Evolutionary conservation across 202 grass and related monocot genomes (phyloP).

Genomic region (Miscanthus sacchariflorus): DNA sequence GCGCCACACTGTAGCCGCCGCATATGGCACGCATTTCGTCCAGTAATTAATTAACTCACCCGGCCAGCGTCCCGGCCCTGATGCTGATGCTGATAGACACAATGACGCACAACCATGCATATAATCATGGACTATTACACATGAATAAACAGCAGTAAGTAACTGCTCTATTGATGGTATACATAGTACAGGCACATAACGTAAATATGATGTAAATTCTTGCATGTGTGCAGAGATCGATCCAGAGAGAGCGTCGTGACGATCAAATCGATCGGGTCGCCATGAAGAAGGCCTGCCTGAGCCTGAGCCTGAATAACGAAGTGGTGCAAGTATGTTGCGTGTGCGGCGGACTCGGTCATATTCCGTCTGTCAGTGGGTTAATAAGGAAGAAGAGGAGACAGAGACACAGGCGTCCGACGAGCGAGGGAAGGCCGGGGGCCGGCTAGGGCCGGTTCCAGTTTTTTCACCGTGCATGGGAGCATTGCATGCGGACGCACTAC

Average conservation of each 20-base stretch:
- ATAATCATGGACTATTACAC: background rate
- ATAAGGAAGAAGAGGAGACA: too few species aligned
- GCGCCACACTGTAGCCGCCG: slow-evolving; percentile 38
- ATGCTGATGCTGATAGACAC: background rate
- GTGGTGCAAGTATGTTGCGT: too few species aligned
- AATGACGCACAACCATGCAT: background rate
- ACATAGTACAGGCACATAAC: background rate
- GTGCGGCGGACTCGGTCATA: too few species aligned
- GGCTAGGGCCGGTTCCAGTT: too few species aligned
- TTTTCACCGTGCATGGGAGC: background rate
- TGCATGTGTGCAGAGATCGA: background rate
- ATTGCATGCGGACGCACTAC: background rate
- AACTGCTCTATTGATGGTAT: background rate
- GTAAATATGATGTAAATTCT: background rate
- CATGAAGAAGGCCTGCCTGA: background rate
- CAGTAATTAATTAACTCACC: too few species aligned
- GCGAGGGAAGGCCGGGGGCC: too few species aligned
- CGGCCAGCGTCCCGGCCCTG: background rate
- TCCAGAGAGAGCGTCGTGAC: background rate
- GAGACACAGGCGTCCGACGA: too few species aligned
- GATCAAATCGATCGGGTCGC: background rate
- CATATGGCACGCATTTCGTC: background rate
- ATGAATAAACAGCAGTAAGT: background rate
- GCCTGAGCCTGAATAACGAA: background rate
- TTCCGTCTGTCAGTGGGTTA: too few species aligned